These are phyloP conservation scores for Gleditsia sinensis DNA, from an alignment of 306 rosid genomes.

Conservation along the genomic window DNA sequence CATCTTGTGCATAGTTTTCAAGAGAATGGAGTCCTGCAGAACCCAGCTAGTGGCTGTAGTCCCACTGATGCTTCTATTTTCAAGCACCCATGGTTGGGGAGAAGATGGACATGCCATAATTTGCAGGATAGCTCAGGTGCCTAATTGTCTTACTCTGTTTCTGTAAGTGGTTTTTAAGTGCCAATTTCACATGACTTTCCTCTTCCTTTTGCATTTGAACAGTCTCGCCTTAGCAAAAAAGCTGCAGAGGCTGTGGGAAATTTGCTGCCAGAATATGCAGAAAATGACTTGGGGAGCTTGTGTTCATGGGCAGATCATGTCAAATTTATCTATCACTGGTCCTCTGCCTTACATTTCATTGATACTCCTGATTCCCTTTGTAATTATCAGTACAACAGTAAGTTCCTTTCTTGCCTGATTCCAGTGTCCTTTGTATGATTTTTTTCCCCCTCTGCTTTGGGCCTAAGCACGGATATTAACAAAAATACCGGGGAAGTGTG, in stretches of 20 bases:
- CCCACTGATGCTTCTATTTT: conserved; percentile 50
- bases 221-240: conserved; percentile 60
- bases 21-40: conserved; percentile 38
- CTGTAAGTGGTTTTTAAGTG: neutral
- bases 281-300: conserved; percentile 56
- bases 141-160: neutral
- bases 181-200: neutral
- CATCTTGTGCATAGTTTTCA: neutral
- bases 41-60: conserved; percentile 26
- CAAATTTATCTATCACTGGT: conserved; percentile 69
- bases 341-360: conserved; percentile 68
- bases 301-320: conserved; percentile 84
- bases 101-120: conserved; percentile 62
- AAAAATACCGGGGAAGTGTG: no score
- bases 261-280: conserved; percentile 61
- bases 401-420: conserved; percentile 29
- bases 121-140: conserved; percentile 80
- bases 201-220: conserved; percentile 9
- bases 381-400: conserved; percentile 59
- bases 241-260: conserved; percentile 69
- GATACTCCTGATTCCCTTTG: conserved; percentile 75
- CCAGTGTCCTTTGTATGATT: neutral
- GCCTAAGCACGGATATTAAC: no score
- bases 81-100: conserved; percentile 66
- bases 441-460: neutral